Base-by-base conservation (phyloP, 176 grass and related monocot species). In the Zizania latifolia region DNA sequence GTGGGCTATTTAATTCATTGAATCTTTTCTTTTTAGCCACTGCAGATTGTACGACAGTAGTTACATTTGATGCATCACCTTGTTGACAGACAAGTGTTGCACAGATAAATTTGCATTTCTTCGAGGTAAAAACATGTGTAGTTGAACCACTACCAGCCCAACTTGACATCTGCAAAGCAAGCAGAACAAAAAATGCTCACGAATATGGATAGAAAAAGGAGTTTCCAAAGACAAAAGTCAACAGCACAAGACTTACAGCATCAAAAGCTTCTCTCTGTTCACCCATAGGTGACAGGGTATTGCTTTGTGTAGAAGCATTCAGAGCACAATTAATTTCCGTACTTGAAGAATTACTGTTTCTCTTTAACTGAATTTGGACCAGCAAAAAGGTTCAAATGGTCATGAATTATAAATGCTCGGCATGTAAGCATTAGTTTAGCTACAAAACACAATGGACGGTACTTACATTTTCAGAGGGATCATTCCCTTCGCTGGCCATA, bases 31-130 rank as follows among this genome's bases (percentile, higher is more conserved):
- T 79, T 56, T 24, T 79, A 84, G 81, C 55, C 46, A 78, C 86
- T 88, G 63, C 17, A 56, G 63, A 84, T 75, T 75, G 23, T 45
- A 80, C 54, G 44, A 3, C 34, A 36, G 24, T 56, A 60, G 17
- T 80, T 70, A 84, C 27, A 80, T 67, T 78, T 77, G 40, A 32
- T 68, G 41, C 57, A 41, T 6, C n/a, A 56, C 44, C 22, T 26
- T 72, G 22, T 65, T 26, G 32, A 70, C 56, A 29, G 40, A 56
- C 11, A 30, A 55, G 33, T 74, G 29, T 69, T 41, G 40, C 34
- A 79, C 35, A 5, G 57, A 62, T n/a, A 24, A 64, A n/a, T 70
- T 88, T 64, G 84, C 86, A 84, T 75, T 70, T 84, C 57, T 84
- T 84, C 44, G 17, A 79, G 35, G 43, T 45, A 69, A 59, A 36